phyloP scores from a whole-genome alignment of 2,329 filamentous ascomycete genomes.

The Epichloe scottii region DNA sequence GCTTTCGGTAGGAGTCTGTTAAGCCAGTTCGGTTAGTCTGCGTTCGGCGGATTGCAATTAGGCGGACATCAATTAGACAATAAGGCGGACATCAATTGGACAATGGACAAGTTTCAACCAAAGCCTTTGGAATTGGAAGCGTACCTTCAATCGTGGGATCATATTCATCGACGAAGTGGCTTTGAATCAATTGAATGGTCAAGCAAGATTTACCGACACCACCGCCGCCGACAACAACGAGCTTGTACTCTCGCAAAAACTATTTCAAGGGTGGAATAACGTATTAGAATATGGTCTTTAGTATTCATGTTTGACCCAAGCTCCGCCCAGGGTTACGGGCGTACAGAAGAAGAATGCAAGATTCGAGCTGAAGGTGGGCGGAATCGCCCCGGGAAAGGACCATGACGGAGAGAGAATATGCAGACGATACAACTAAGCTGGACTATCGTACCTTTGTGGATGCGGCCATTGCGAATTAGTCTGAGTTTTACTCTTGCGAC shows the following conservation, averaged over 20 bases:
- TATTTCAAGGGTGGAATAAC: constrained; percentile 20
- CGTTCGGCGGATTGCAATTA: not conserved
- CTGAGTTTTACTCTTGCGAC: not conserved
- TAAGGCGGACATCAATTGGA: not conserved
- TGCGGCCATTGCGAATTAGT: constrained; percentile 19
- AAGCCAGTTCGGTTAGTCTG: constrained; percentile 8
- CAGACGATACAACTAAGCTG: not conserved
- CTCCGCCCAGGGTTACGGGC: not conserved
- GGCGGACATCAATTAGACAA: not conserved
- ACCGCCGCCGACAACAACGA: constrained; percentile 95
- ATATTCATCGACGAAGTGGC: constrained; percentile 98
- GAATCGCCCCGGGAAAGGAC: not conserved
- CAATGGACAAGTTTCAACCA: not conserved
- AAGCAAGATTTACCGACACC: constrained; percentile 98
- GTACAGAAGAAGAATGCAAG: not conserved
- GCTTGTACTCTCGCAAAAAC: constrained; percentile 86
- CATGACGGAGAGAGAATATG: not conserved
- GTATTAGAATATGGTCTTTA: not conserved
- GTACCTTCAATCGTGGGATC: constrained; percentile 97
- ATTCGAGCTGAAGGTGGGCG: not conserved
- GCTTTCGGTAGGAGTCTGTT: constrained; percentile 98
- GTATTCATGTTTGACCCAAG: not conserved
- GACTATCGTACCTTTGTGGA: constrained; percentile 21
- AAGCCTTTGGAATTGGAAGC: constrained; percentile 1
- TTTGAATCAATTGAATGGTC: constrained; percentile 91